Base-by-base conservation (phyloP, 139 green algal genomes). In the Chlamydomonas sp. region DNA sequence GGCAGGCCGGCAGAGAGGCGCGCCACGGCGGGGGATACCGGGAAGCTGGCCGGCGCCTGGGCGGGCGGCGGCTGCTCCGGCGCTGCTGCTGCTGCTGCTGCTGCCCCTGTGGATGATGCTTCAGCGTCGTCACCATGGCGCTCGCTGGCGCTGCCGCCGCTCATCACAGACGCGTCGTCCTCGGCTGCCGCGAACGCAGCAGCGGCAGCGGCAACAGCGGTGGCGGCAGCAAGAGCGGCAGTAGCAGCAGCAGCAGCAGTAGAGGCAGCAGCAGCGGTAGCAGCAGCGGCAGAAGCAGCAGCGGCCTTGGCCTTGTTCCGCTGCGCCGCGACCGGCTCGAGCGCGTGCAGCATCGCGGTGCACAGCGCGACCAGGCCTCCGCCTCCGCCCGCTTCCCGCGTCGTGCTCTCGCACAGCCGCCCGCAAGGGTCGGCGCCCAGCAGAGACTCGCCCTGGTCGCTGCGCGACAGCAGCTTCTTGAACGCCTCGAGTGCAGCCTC, bases 401-500 rank as follows among this genome's bases (percentile, higher is more conserved):
- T n/a, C n/a, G n/a, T n/a, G n/a, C n/a, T n/a, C n/a, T n/a, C n/a
- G n/a, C n/a, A n/a, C n/a, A n/a, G n/a, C n/a, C n/a, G n/a, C n/a
- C n/a, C n/a, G n/a, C n/a, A n/a, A n/a, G n/a, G n/a, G n/a, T n/a
- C n/a, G n/a, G n/a, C n/a, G n/a, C n/a, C n/a, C n/a, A n/a, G n/a
- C n/a, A n/a, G n/a, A n/a, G n/a, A n/a, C n/a, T n/a, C n/a, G n/a
- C n/a, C n/a, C n/a, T n/a, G n/a, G n/a, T n/a, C n/a, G n/a, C n/a
- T n/a, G n/a, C n/a, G n/a, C n/a, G n/a, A n/a, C n/a, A n/a, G n/a
- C n/a, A n/a, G n/a, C n/a, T n/a, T n/a, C n/a, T n/a, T n/a, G n/a
- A n/a, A 3, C 39, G 72, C 72, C 72, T 77, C 72, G 1, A 77
- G 34, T 1, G 48, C 72, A 24, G 64, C 54, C 65, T 77, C 72